A percentile compares a stretch with the other conserved stretches of the same genome.
Evolutionary conservation across 2,329 filamentous ascomycete genomes (phyloP).

Genomic region (Thielaviopsis euricoi): DNA sequence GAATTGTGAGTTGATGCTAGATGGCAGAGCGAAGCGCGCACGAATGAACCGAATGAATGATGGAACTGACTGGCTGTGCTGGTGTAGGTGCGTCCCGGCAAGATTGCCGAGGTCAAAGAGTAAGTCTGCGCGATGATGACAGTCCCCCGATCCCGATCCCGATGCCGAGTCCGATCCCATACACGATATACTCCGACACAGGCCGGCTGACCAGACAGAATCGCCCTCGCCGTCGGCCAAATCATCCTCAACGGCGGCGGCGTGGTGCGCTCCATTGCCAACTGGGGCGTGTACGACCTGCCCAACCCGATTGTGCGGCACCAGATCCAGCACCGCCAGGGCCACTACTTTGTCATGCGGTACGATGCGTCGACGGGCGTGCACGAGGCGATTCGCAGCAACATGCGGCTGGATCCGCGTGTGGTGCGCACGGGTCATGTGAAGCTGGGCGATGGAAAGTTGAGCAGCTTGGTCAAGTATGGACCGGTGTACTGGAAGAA

Average conservation of each 20-base stretch:
- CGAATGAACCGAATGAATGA: too few species aligned
- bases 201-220: constrained; percentile 28
- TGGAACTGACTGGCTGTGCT: background rate
- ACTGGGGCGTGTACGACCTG: constrained; percentile 88
- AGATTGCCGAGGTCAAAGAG: constrained; percentile 87
- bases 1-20: constrained; percentile 52
- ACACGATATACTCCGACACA: background rate
- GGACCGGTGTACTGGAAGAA: constrained; percentile 34
- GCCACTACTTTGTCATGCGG: constrained; percentile 96
- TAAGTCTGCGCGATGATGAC: constrained; percentile 29
- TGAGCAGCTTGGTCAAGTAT: constrained; percentile 34
- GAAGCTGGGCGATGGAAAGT: constrained; percentile 55
- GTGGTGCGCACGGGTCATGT: constrained; percentile 80
- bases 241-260: constrained; percentile 70
- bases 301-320: constrained; percentile 65
- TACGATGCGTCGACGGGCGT: constrained; percentile 65
- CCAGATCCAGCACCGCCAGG: constrained; percentile 66
- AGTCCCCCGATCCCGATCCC: constrained; percentile 5
- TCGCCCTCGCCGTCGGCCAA: constrained; percentile 70
- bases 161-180: background rate
- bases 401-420: constrained; percentile 69
- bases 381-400: constrained; percentile 59
- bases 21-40: too few species aligned
- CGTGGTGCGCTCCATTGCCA: constrained; percentile 79
- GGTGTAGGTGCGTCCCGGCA: constrained; percentile 74